These are phyloP conservation scores for Coemansia sp. DNA, from an alignment of 192 early-diverging fungal genomes.

Conservation along the genomic window DNA sequence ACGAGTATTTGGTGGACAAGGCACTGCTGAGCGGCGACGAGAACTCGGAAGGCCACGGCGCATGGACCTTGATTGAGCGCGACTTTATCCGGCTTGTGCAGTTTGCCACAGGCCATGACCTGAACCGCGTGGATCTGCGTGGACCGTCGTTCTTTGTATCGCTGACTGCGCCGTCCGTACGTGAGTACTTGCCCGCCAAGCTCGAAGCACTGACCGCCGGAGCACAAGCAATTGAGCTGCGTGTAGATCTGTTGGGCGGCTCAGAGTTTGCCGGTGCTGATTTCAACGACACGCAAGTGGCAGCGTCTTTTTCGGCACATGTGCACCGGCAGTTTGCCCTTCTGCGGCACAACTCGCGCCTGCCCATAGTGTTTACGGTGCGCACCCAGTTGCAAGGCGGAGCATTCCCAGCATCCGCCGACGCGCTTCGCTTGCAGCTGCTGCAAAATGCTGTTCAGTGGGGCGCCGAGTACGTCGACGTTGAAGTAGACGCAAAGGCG, in stretches of 20 bases:
- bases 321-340: constrained; percentile 77
- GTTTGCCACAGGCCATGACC: constrained; percentile 58
- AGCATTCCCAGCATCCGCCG: constrained; percentile 66
- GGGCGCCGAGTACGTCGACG: constrained; percentile 94
- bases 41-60: constrained; percentile 17
- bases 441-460: constrained; percentile 69
- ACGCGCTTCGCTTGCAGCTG: constrained; percentile 63
- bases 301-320: constrained; percentile 58
- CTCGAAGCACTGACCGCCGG: constrained; percentile 72
- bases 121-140: constrained; percentile 43
- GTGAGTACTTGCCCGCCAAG: constrained; percentile 53
- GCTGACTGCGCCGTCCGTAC: constrained; percentile 70
- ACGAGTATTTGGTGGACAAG: constrained; percentile 76
- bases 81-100: constrained; percentile 71
- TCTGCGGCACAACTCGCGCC: constrained; percentile 60
- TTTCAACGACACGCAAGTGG: constrained; percentile 7
- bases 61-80: constrained; percentile 74
- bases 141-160: constrained; percentile 81
- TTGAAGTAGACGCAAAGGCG: constrained; percentile 61
- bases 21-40: constrained; percentile 22
- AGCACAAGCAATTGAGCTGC: constrained; percentile 86
- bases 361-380: constrained; percentile 95
- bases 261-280: constrained; percentile 42
- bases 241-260: constrained; percentile 73
- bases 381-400: constrained; percentile 87